Evolutionary conservation across 208 protist species (phyloP), one percentile per base, ranked within the genome.

Genomic region (Blastocrithidia nonstop): DNA sequence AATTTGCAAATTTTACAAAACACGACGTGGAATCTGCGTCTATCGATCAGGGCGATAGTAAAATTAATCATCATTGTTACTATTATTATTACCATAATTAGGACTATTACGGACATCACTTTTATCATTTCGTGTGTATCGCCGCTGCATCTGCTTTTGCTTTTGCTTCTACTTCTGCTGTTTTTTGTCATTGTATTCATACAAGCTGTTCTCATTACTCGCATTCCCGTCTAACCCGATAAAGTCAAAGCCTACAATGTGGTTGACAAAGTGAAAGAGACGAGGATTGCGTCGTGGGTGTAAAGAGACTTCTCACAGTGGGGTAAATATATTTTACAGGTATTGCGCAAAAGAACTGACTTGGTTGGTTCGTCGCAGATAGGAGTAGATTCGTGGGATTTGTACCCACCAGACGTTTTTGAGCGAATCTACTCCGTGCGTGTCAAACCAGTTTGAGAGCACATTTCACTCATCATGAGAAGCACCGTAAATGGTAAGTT

Each of bases 391-490:
- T 32, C 96, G 71, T 6, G 95, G 96, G 9, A 97, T 71, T 70
- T 99, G 96, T 31, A 99, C 89, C 42, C 99, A 66, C 96, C 96
- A 99, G 55, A 95, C 60, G 29, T 96, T 94, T 62, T 98, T 93
- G 7, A 77, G 74, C 27, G 69, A 95, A 22, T 85, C 83, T 62
- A 99, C 85, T 44, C 89, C 73, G 66, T 98, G 91, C 11, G 91
- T 92, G 52, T 81, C 68, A 28, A 99, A 87, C 97, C 97, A 99
- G 17, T 59, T 59, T 4, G 96, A 96, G 8, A 98, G 75, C 28
- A 83, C 51, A 16, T 67, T 60, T 96, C 96, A 99, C 71, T 99
- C 96, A 27, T 85, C 64, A n/a, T 43, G 38, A 36, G 53, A 76
- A 27, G 77, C 61, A 29, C 89, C 89, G 53, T 96, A 96, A 20